These are phyloP conservation scores for Camelina laxa DNA, from an alignment of 345 rosid genomes.

Conservation along the genomic window DNA sequence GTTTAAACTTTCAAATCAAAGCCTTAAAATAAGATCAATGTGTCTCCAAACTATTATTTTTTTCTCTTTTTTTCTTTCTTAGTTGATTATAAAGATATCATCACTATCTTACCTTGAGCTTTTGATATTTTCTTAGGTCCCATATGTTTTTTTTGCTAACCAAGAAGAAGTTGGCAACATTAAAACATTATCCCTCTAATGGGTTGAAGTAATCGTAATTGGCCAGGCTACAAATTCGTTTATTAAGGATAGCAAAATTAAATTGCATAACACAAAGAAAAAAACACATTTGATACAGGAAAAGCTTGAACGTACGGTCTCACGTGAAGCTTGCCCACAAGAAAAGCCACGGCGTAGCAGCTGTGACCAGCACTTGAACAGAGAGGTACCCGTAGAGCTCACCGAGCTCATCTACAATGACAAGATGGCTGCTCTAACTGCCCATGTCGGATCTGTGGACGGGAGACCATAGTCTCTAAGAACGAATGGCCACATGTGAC, in stretches of 20 bases:
- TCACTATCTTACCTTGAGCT: too few species aligned
- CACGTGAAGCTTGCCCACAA: constrained; percentile 95
- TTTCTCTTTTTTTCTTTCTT: neutral
- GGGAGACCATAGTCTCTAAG: constrained; percentile 64
- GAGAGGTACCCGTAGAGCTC: constrained; percentile 67
- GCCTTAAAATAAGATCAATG: constrained; percentile 35
- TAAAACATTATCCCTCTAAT: too few species aligned
- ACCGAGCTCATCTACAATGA: constrained; percentile 72
- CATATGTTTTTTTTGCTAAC: too few species aligned
- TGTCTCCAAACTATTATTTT: constrained; percentile 19
- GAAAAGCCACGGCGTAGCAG: constrained; percentile 84
- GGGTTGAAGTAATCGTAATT: too few species aligned
- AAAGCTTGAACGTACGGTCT: constrained; percentile 57
- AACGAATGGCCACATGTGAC: constrained; percentile 95
- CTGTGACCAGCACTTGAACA: constrained; percentile 66
- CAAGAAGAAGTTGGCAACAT: too few species aligned
- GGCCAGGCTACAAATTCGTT: too few species aligned
- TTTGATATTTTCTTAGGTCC: too few species aligned
- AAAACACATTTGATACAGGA: too few species aligned
- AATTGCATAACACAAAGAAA: too few species aligned
- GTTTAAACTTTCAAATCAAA: constrained; percentile 27
- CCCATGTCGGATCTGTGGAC: constrained; percentile 67
- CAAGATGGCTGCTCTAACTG: constrained; percentile 81
- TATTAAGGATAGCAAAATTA: too few species aligned
- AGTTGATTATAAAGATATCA: too few species aligned